Evolutionary conservation across 805 yeast species (phyloP).

Genomic region (Saccharomycopsis olivae): DNA sequence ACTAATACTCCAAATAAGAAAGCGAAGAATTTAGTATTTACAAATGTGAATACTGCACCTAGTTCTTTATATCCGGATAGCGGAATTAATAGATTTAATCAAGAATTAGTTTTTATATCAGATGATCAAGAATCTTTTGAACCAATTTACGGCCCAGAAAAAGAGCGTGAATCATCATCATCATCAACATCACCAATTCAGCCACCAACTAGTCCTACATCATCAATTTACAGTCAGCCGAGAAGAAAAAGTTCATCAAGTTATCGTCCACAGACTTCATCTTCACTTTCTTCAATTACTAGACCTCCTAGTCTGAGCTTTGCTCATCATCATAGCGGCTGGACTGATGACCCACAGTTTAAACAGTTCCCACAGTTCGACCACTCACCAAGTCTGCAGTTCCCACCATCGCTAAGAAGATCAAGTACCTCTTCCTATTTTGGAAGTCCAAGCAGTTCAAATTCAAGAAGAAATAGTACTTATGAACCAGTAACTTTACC

Average conservation of each 20-base stretch:
- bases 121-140: slow-evolving; percentile 16
- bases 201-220: not conserved
- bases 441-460: too few relatives aligned
- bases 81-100: slow-evolving; percentile 2
- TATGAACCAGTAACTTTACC: slow-evolving; percentile 2
- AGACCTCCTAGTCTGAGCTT: too few relatives aligned
- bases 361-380: too few relatives aligned
- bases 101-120: slow-evolving; percentile 10
- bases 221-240: not conserved
- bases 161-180: not conserved
- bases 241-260: slow-evolving; percentile 1
- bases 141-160: slow-evolving; percentile 13
- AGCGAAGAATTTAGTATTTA: slow-evolving; percentile 10
- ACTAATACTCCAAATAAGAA: not conserved
- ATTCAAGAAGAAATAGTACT: not conserved
- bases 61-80: slow-evolving; percentile 7
- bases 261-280: slow-evolving; percentile 1
- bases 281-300: not conserved
- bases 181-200: not conserved
- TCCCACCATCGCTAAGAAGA: too few relatives aligned
- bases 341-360: too few relatives aligned
- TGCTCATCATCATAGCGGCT: too few relatives aligned
- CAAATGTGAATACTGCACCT: slow-evolving; percentile 10
- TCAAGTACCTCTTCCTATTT: too few relatives aligned
- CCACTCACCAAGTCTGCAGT: too few relatives aligned